A percentile compares a stretch with the other conserved stretches of the same genome.
These are phyloP conservation scores for Secale cereale DNA, from an alignment of 176 grass and related monocot species.

Conservation along the genomic window DNA sequence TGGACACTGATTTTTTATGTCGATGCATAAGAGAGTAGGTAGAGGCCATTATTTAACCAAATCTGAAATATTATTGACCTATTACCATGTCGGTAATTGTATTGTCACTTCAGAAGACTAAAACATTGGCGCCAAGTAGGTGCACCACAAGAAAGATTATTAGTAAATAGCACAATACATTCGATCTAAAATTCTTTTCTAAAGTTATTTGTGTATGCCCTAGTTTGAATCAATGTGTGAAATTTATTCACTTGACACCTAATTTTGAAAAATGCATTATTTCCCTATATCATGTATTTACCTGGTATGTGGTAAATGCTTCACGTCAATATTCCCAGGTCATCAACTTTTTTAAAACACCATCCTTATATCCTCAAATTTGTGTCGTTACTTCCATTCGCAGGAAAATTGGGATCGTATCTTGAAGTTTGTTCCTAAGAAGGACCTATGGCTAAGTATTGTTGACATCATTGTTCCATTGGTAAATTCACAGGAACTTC, in stretches of 20 bases:
- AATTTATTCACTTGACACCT: background rate
- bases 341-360: background rate
- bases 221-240: background rate
- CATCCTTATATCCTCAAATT: slow-evolving; percentile 3
- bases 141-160: background rate
- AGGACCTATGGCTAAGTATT: background rate
- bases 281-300: too few relatives aligned
- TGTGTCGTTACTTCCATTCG: slow-evolving; percentile 2
- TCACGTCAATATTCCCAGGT: background rate
- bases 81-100: background rate
- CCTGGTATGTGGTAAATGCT: background rate
- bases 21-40: background rate
- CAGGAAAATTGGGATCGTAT: slow-evolving; percentile 70
- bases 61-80: background rate
- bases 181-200: background rate
- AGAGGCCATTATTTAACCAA: background rate
- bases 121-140: background rate
- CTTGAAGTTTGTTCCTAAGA: slow-evolving; percentile 38
- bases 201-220: background rate
- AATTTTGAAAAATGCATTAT: too few relatives aligned
- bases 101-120: background rate
- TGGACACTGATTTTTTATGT: background rate
- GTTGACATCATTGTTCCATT: background rate
- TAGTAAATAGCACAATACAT: background rate
- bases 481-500: background rate